Base-by-base conservation (phyloP, 2,329 filamentous ascomycete species). In the Colletotrichum spaethianum region DNA sequence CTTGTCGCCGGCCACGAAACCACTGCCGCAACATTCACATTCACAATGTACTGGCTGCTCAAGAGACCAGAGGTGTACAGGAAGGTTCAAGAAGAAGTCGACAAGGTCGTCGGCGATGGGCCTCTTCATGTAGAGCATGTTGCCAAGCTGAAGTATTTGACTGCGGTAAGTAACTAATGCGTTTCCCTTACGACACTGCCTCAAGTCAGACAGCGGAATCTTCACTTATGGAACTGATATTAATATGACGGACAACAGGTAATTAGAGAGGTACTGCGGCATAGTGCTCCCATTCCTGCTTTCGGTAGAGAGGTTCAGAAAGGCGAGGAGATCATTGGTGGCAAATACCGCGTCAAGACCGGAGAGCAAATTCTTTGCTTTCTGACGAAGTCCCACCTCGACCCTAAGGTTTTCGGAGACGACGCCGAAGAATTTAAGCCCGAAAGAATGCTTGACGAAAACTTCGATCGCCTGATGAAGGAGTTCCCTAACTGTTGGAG, bases 1-100 rank as follows among this genome's bases (percentile, higher is more conserved):
- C 80, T 93, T 18, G 89, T 91, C 73, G 90, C 90, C 60, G 88
- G 91, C 5, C 91, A 93, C 75, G 92, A 93, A 73, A 95, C 93
- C 0, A 93, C 93, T 0, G 90, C 90, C 2, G 92, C 92, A 2
- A 82, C 92, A 7, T 80, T 94, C 8, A 88, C 91, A 0, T 94
- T 93, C 75, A 81, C 87, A 0, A 88, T 93, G 65, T 92, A 91
- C 77, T 86, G 91, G 68, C 84, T 95, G 3, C 79, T 93, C 46
- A 92, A 91, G 78, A 85, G 91, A 74, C 92, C 92, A 0, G 84
- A 87, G 1, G 84, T 85, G 1, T 90, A 91, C 73, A 82, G 82
- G 36, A 90, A 90, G 74, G 91, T 91, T 0, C 91, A 92, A 72
- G 79, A 90, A 71, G 93, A 95, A 77, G 89, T 94, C 7, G 92